A percentile compares a stretch with the other conserved stretches of the same genome.
These are phyloP conservation scores for Helianthus tuberosus DNA, from an alignment of 129 eudicot species.

Conservation along the genomic window DNA sequence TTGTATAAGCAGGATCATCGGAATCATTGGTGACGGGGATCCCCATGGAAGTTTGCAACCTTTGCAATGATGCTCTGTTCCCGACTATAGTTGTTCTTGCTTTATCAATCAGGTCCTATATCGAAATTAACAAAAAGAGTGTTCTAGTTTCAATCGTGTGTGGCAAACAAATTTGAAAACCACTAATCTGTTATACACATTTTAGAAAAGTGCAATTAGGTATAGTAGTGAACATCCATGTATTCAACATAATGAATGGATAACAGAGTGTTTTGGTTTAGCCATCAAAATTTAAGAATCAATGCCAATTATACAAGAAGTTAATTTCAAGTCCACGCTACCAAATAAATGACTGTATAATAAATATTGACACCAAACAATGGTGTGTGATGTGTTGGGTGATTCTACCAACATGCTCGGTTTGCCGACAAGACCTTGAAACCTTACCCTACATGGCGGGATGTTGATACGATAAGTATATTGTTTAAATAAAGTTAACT, in stretches of 20 bases:
- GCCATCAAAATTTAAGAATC: neutral
- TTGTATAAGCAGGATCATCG: constrained; percentile 68
- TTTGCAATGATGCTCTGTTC: constrained; percentile 67
- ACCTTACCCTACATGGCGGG: neutral
- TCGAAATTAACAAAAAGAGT: constrained; percentile 11
- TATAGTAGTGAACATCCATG: neutral
- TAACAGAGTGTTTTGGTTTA: neutral
- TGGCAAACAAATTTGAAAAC: constrained; percentile 1
- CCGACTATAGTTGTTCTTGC: constrained; percentile 77
- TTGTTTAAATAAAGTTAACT: too few relatives aligned
- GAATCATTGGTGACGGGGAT: constrained; percentile 64
- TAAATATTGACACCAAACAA: neutral
- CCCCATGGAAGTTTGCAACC: constrained; percentile 72
- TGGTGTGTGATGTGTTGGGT: neutral
- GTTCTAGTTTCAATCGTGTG: neutral
- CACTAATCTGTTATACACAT: neutral
- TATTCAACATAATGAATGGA: neutral
- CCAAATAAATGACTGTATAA: neutral
- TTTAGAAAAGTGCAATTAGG: neutral
- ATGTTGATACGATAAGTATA: too few relatives aligned
- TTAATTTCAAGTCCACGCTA: neutral
- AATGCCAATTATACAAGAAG: neutral
- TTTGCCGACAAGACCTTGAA: neutral
- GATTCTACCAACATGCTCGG: neutral
- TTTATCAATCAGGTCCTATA: constrained; percentile 87